Base-by-base conservation (phyloP, 257 asterid genomes). In the Solanum gandarillasii region DNA sequence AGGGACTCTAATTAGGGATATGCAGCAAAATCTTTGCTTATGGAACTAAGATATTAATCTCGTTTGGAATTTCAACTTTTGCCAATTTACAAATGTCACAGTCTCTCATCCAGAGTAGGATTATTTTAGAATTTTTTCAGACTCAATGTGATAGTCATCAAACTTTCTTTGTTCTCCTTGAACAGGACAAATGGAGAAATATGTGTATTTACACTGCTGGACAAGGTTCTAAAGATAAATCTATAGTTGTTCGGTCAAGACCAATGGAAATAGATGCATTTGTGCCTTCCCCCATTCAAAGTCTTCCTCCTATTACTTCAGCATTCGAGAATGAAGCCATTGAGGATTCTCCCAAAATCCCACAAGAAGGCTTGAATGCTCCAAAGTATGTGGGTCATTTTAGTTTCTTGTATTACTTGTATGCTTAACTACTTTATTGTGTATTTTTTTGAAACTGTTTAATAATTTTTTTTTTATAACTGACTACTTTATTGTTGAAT, bases 121-220 rank as follows among this genome's bases (percentile, higher is more conserved):
- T 48, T 76, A 36, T 21, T 81, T 48, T 81, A 43, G 67, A 48
- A 25, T 25, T 18, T 43, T 81, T 46, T 81, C 39, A 8, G 65
- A 81, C 7, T 81, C 85, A 43, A 79, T 34, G 52, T 79, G 84
- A 43, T 79, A 43, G 39, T 67, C 36, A 67, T 67, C 62, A 11
- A 29, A 18, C 25, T 82, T 46, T 27, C 35, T n/a, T 58, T 89
- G 86, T 73, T 86, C 87, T 29, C 35, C 84, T 31, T 87, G 87
- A 68, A 88, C 91, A 93, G 97, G 97, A 94, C 85, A 93, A 94
- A 88, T 94, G 95, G 95, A 87, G 95, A 82, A 93, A 90, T 87
- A 43, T 94, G 94, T 58, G 88, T 73, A 76, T 52, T 86, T 78
- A 73, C 84, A 12, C 85, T 70, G 89, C 89, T 29, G 93, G 87